Conservation (phyloP, 768 basidiomycete genomes). For the Leccinum broughii region DNA sequence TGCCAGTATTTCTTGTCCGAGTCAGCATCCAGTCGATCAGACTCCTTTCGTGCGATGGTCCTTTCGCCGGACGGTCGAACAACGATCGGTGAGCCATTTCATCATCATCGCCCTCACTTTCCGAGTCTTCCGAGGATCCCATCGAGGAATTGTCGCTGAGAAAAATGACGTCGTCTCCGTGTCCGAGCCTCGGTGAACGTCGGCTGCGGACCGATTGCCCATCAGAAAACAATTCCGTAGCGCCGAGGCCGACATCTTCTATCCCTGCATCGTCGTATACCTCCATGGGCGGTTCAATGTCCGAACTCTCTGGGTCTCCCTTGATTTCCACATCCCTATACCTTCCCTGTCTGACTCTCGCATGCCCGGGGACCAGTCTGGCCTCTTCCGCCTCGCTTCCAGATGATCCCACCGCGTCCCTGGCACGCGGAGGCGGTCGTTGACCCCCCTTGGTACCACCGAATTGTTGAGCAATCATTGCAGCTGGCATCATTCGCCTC, state of each 20-base stretch:
- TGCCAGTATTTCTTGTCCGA: slow-evolving; percentile 41
- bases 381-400: slow-evolving; percentile 37
- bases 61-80: slow-evolving; percentile 22
- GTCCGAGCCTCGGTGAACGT: slow-evolving; percentile 4
- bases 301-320: slow-evolving; percentile 67
- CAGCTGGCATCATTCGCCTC: slow-evolving; percentile 53
- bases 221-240: slow-evolving; percentile 14
- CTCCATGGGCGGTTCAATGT: slow-evolving; percentile 26
- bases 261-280: slow-evolving; percentile 1
- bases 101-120: slow-evolving; percentile 27
- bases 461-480: slow-evolving; percentile 45
- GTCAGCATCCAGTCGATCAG: slow-evolving; percentile 73
- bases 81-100: slow-evolving; percentile 38
- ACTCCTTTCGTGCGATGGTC: slow-evolving; percentile 40
- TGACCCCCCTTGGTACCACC: slow-evolving; percentile 14
- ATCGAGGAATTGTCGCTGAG: slow-evolving; percentile 20
- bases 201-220: slow-evolving; percentile 19
- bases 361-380: slow-evolving; percentile 53
- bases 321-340: slow-evolving; percentile 44
- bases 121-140: slow-evolving; percentile 16
- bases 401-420: slow-evolving; percentile 13
- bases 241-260: background rate
- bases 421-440: slow-evolving; percentile 12
- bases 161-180: slow-evolving; percentile 22
- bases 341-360: slow-evolving; percentile 41